Evolutionary conservation across 352 stramenopile species (phyloP).

Genomic region (Globisporangium recalcitrans): DNA sequence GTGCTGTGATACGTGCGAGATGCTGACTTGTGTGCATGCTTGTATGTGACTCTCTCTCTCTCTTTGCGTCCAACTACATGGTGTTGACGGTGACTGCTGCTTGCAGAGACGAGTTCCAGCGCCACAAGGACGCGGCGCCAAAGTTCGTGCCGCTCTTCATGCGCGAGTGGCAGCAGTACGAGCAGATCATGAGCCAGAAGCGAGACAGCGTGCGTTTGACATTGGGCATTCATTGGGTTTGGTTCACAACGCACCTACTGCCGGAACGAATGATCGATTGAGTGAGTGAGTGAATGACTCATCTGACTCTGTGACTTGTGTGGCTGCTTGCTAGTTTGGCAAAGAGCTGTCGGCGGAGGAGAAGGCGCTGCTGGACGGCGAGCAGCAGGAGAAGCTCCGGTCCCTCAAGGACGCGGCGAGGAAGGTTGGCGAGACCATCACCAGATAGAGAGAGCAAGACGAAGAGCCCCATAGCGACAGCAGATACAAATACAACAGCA

Average conservation of each 20-base stretch:
- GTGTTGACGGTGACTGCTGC: neutral
- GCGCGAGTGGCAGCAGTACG: slow-evolving; percentile 77
- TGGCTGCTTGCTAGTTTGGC: slow-evolving; percentile 38
- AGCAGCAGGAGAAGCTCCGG: slow-evolving; percentile 66
- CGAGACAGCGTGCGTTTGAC: slow-evolving; percentile 33
- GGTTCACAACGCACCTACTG: neutral
- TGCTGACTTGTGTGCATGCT: neutral
- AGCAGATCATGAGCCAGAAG: slow-evolving; percentile 40
- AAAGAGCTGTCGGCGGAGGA: slow-evolving; percentile 59
- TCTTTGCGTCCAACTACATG: neutral
- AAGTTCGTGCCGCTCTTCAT: slow-evolving; percentile 80
- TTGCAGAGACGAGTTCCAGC: slow-evolving; percentile 73
- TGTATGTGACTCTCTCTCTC: neutral
- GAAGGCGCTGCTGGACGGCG: slow-evolving; percentile 47
- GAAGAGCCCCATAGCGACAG: no score
- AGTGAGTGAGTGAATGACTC: neutral
- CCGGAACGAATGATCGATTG: neutral
- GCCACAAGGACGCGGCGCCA: slow-evolving; percentile 66
- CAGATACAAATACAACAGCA: no score
- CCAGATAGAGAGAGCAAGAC: no score
- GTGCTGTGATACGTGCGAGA: neutral
- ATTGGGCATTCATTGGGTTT: neutral
- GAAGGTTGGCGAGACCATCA: slow-evolving; percentile 59
- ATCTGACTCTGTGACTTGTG: neutral
- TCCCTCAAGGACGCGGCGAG: slow-evolving; percentile 69